These are phyloP conservation scores for Aureobasidium leucospermi DNA, from an alignment of 2,329 filamentous ascomycete species.

Conservation along the genomic window DNA sequence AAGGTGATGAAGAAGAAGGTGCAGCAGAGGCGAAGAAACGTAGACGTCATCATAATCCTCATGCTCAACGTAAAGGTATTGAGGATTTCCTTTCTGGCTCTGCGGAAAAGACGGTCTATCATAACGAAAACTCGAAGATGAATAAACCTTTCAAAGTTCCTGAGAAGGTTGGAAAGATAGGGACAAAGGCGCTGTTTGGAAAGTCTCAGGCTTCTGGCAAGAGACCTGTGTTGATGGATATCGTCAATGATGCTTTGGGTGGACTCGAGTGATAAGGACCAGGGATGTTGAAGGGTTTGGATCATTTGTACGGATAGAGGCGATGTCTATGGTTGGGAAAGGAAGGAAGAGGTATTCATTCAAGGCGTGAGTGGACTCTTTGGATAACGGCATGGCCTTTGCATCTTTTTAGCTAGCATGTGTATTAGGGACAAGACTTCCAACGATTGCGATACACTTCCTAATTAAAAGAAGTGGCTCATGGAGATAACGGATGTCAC, in stretches of 20 bases:
- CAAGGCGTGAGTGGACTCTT: too few species aligned
- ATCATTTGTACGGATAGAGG: too few species aligned
- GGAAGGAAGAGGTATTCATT: too few species aligned
- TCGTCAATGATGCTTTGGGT: constrained; percentile 57
- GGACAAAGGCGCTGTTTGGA: constrained; percentile 46
- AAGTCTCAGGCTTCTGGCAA: constrained; percentile 26
- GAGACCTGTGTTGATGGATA: constrained; percentile 64
- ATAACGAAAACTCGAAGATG: background rate
- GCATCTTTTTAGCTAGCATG: too few species aligned
- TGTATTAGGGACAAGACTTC: too few species aligned
- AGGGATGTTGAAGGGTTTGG: too few species aligned
- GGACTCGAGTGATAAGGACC: background rate
- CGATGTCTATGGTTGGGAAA: too few species aligned
- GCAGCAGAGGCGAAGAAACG: background rate
- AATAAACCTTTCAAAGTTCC: constrained; percentile 35
- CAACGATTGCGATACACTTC: too few species aligned
- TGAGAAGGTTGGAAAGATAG: constrained; percentile 53
- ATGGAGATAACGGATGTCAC: too few species aligned
- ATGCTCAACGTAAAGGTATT: constrained; percentile 8
- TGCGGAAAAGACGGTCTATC: background rate
- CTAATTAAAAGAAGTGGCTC: too few species aligned
- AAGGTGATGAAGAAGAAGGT: background rate
- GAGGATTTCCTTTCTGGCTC: background rate
- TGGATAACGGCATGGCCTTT: too few species aligned
- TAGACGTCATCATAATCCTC: background rate